Percentiles rank a stretch among this genome's conserved stretches.
Conservation (phyloP, 2,329 filamentous ascomycete species). For the Ophidiomyces ophidiicola region DNA sequence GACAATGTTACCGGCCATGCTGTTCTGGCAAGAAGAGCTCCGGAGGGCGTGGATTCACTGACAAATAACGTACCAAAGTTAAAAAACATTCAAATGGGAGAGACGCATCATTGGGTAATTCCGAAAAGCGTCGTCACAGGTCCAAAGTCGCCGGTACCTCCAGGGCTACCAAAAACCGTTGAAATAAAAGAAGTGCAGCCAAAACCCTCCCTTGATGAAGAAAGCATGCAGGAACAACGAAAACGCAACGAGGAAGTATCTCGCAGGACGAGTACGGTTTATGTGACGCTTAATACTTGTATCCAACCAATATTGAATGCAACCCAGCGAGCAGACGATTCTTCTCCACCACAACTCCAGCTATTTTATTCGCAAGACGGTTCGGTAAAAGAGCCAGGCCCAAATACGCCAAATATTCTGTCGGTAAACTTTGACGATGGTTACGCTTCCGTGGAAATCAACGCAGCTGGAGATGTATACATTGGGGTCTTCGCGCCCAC, state of each 20-base stretch:
- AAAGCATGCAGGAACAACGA: constrained; percentile 13
- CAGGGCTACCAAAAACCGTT: constrained; percentile 12
- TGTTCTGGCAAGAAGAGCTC: constrained; percentile 50
- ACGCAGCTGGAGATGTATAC: constrained; percentile 54
- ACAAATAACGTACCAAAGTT: constrained; percentile 53
- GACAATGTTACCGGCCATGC: neutral
- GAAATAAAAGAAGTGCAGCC: constrained; percentile 18
- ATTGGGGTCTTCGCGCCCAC: constrained; percentile 63
- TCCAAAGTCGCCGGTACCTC: constrained; percentile 26
- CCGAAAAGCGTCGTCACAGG: constrained; percentile 44
- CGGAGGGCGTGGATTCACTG: constrained; percentile 38
- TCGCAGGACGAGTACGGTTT: constrained; percentile 44
- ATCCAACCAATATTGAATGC: constrained; percentile 53
- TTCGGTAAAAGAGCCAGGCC: constrained; percentile 55
- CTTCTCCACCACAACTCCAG: constrained; percentile 56
- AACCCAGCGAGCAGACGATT: constrained; percentile 31
- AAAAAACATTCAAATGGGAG: constrained; percentile 51
- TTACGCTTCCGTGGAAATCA: constrained; percentile 53
- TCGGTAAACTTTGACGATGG: constrained; percentile 51
- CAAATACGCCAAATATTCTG: constrained; percentile 36
- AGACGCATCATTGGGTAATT: constrained; percentile 53
- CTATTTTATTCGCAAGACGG: constrained; percentile 61
- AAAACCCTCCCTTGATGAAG: constrained; percentile 16
- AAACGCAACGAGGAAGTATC: constrained; percentile 17
- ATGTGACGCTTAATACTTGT: constrained; percentile 78